Evolutionary conservation across 208 protist species (phyloP).

Genomic region (Wallacemonas collosoma): DNA sequence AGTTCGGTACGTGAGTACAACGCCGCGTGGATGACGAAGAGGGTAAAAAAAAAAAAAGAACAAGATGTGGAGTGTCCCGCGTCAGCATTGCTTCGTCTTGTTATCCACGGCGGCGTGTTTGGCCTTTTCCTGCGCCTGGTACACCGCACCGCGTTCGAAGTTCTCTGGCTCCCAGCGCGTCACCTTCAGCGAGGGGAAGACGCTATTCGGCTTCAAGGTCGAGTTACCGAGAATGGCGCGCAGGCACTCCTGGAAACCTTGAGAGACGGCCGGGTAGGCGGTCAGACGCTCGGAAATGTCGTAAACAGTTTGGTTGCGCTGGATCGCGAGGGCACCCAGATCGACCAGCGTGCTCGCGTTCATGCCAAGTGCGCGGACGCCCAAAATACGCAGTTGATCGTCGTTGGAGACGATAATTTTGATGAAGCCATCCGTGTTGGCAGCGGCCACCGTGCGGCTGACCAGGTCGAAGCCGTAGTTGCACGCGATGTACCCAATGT

Average conservation of each 20-base stretch:
- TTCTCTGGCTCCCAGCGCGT: constrained; percentile 63
- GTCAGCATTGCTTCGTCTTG: constrained; percentile 2
- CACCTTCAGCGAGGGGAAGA: constrained; percentile 44
- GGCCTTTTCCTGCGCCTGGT: constrained; percentile 26
- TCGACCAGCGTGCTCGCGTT: constrained; percentile 76
- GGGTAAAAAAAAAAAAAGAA: not conserved
- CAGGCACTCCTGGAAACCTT: constrained; percentile 86
- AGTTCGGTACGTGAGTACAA: no score
- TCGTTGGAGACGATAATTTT: constrained; percentile 83
- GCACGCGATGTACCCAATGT: constrained; percentile 66
- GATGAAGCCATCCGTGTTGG: constrained; percentile 70
- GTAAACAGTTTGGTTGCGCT: constrained; percentile 51
- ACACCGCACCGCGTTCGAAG: constrained; percentile 48
- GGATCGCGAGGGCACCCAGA: constrained; percentile 66
- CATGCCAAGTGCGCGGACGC: constrained; percentile 64
- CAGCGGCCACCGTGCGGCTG: constrained; percentile 69
- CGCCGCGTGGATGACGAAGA: no score
- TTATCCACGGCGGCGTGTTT: not conserved
- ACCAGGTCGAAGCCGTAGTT: constrained; percentile 66
- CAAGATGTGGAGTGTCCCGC: not conserved
- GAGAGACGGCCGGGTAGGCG: constrained; percentile 79
- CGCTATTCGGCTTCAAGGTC: constrained; percentile 46
- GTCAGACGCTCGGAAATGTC: constrained; percentile 69
- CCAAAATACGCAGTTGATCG: constrained; percentile 48
- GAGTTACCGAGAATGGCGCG: constrained; percentile 65